Base-by-base conservation (phyloP, 208 protist genomes). In the Herpetomonas muscarum region DNA sequence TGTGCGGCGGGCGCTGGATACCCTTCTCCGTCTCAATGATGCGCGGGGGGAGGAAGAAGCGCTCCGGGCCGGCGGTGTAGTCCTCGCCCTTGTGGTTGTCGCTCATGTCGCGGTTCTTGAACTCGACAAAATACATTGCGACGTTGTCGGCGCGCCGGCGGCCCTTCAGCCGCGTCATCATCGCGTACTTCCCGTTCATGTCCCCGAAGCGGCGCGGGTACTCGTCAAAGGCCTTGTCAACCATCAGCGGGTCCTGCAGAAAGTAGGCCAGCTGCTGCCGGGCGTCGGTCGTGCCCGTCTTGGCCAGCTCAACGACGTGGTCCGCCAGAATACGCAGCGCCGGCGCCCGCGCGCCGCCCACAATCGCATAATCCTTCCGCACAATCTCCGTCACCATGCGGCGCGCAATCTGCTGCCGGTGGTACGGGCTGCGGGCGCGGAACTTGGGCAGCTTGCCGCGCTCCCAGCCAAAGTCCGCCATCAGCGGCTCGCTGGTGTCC, bases 151-250 rank as follows among this genome's bases (percentile, higher is more conserved):
- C 54, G 26, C 89, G 82, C 7, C 85, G 81, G 10, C 78, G 74
- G 22, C 77, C 75, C n/a, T 76, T 73, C 15, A 95, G 71, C 2
- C 77, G 79, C 12, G 85, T 92, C 85, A 95, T 92, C 83, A 92
- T 92, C 26, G 81, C 82, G 52, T 92, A 95, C 58, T 92, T 93
- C 17, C 70, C 55, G 48, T 76, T 68, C 85, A 93, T 88, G 34
- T 95, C 85, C 15, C 60, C 58, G 50, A 95, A 95, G 24, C 89
- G 76, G 0, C 83, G 74, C 25, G 89, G 89, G 63, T 92, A 93
- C 76, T 95, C 89, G 61, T 95, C 89, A 57, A 95, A 95, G 1
- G 89, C 89, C 70, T 95, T 95, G 59, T 95, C 89, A 3, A 95
- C 89, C 83, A 95, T 89, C 24, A 93, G 71, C 17, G 85, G 85